Evolutionary conservation across 2,329 filamentous ascomycete species (phyloP).

Genomic region (Chaetomium sp.): DNA sequence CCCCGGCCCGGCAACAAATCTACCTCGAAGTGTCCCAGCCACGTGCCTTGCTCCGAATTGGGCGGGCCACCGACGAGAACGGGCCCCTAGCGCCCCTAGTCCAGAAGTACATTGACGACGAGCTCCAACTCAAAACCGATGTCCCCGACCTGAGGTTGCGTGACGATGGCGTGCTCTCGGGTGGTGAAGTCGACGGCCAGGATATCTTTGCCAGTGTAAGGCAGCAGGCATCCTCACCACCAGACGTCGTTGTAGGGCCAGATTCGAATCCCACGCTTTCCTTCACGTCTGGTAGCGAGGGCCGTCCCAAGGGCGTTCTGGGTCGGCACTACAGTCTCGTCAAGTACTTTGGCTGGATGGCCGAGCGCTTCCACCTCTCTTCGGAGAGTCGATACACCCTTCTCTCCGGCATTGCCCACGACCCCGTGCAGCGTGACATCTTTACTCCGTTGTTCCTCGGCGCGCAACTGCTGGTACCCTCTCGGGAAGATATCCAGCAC

Average conservation of each 20-base stretch:
- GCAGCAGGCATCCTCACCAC: conserved; percentile 47
- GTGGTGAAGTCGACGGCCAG: conserved; percentile 57
- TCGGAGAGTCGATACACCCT: conserved; percentile 72
- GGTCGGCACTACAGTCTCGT: conserved; percentile 82
- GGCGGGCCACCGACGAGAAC: conserved; percentile 63
- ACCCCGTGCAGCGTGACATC: conserved; percentile 66
- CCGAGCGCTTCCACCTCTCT: conserved; percentile 68
- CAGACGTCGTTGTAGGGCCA: conserved; percentile 74
- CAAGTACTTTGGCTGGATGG: conserved; percentile 92
- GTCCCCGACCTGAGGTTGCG: conserved; percentile 67
- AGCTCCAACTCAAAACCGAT: conserved; percentile 65
- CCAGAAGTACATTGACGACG: conserved; percentile 61
- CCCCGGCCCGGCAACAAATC: conserved; percentile 67
- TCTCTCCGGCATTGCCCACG: conserved; percentile 77
- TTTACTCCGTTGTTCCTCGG: conserved; percentile 88
- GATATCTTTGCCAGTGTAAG: conserved; percentile 57
- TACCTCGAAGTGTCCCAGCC: conserved; percentile 71
- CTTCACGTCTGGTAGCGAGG: conserved; percentile 59
- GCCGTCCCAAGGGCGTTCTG: conserved; percentile 76
- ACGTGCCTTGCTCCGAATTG: conserved; percentile 62
- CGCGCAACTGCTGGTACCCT: conserved; percentile 69
- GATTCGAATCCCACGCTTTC: conserved; percentile 73
- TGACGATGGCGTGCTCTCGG: conserved; percentile 65
- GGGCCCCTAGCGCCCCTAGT: conserved; percentile 45
- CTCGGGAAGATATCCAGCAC: conserved; percentile 77